Percentiles rank a stretch among this genome's conserved stretches.
Conservation (phyloP, 441 rosid genomes). For the Aquilaria agallochum region DNA sequence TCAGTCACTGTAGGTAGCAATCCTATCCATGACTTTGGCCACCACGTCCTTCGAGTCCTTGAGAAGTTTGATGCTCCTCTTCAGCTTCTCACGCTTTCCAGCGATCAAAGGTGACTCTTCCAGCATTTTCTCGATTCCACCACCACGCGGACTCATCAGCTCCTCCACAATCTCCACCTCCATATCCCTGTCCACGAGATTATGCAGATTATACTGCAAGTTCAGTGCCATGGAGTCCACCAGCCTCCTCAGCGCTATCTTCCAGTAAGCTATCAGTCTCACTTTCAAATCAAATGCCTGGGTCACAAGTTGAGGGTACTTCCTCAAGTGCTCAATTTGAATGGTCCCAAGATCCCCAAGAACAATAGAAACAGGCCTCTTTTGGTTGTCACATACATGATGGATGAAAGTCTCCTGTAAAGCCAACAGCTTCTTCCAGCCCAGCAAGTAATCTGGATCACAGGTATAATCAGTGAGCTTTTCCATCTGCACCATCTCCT, state of each 20-base stretch:
- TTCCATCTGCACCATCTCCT: conserved; percentile 23
- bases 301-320: not conserved
- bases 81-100: conserved; percentile 29
- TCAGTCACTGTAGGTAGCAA: not conserved
- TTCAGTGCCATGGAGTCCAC: conserved; percentile 26
- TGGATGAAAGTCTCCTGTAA: conserved; percentile 3
- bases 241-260: conserved; percentile 28
- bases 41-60: conserved; percentile 30
- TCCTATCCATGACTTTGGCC: conserved; percentile 9
- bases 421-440: conserved; percentile 24
- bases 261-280: conserved; percentile 17
- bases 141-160: conserved; percentile 15
- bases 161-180: conserved; percentile 13
- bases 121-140: conserved; percentile 21
- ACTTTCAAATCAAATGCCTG: conserved; percentile 22
- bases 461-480: conserved; percentile 13
- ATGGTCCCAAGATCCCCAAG: conserved; percentile 16
- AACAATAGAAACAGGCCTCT: not conserved
- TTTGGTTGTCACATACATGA: accelerated
- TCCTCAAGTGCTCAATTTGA: not conserved
- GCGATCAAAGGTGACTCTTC: conserved; percentile 8
- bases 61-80: conserved; percentile 21
- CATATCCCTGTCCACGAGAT: conserved; percentile 24
- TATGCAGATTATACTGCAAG: conserved; percentile 16
- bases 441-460: conserved; percentile 23